These are phyloP conservation scores for Salvia splendens DNA, from an alignment of 257 asterid species.

Conservation along the genomic window DNA sequence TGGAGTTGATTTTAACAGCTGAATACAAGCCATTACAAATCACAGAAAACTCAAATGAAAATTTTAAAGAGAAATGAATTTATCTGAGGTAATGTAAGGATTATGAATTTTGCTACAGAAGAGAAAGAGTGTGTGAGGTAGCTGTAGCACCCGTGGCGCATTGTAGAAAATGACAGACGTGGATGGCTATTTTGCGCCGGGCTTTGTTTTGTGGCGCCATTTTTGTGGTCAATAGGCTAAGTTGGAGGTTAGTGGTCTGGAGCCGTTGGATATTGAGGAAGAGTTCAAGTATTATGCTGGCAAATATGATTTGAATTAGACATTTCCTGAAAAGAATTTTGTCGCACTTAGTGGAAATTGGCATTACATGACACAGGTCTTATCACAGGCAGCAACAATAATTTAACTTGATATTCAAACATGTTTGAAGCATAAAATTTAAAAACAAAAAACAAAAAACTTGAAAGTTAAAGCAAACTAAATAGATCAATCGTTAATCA, in stretches of 20 bases:
- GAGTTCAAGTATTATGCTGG: not conserved
- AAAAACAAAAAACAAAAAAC: not conserved
- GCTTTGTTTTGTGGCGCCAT: no score
- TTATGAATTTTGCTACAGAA: slow-evolving; percentile 18
- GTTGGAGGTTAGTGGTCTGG: no score
- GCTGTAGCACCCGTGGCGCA: slow-evolving; percentile 42
- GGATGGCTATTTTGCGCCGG: no score
- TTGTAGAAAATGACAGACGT: slow-evolving; percentile 36
- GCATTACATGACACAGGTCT: not conserved
- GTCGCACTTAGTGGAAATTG: not conserved
- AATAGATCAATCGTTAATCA: not conserved
- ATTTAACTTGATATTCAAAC: not conserved
- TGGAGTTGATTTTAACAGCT: slow-evolving; percentile 56
- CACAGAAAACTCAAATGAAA: not conserved
- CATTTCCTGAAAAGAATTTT: not conserved
- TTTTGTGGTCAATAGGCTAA: no score
- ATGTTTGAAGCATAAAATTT: not conserved
- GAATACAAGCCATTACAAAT: slow-evolving; percentile 57
- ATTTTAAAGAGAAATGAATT: not conserved
- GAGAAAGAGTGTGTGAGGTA: slow-evolving; percentile 21
- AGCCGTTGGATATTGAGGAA: not conserved
- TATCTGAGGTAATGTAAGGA: not conserved
- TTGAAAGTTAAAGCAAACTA: not conserved
- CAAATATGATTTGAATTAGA: not conserved
- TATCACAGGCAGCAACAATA: not conserved